phyloP scores from a whole-genome alignment of 495 filamentous ascomycete genomes.

The Tuber aestivum region DNA sequence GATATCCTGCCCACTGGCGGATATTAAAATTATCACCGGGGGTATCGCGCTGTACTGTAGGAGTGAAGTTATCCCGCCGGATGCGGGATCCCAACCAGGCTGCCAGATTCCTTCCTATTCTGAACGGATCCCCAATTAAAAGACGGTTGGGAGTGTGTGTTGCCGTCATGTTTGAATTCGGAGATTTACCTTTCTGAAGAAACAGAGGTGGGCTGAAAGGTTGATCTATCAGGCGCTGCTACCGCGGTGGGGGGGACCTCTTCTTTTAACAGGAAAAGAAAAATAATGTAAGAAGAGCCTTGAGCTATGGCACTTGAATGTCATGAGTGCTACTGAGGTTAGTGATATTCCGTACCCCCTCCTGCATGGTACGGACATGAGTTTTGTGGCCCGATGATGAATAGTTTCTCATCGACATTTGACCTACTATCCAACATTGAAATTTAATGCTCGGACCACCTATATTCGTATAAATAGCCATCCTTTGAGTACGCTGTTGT shows the following conservation, averaged over 20 bases:
- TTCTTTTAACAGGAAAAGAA: neutral
- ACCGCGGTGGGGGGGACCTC: too few relatives aligned
- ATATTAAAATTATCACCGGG: neutral
- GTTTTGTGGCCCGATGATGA: neutral
- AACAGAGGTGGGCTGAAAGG: neutral
- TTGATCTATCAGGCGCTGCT: too few relatives aligned
- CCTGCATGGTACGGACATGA: neutral
- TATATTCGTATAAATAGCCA: too few relatives aligned
- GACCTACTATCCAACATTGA: neutral
- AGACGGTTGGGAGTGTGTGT: too few relatives aligned
- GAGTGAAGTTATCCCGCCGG: neutral
- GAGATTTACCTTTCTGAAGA: neutral
- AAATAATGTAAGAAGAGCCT: slow-evolving; percentile 6
- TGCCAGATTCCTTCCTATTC: neutral
- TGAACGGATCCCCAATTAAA: neutral
- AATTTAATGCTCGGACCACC: neutral
- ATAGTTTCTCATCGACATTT: neutral
- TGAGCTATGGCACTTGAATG: neutral
- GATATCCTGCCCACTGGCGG: neutral
- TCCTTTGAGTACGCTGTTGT: too few relatives aligned
- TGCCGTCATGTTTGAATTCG: neutral
- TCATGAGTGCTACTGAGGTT: too few relatives aligned
- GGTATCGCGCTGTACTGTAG: neutral
- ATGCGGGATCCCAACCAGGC: too few relatives aligned
- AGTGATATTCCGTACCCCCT: too few relatives aligned